Base-by-base conservation (phyloP, 2,329 filamentous ascomycete species). In the Daldinia sp. region DNA sequence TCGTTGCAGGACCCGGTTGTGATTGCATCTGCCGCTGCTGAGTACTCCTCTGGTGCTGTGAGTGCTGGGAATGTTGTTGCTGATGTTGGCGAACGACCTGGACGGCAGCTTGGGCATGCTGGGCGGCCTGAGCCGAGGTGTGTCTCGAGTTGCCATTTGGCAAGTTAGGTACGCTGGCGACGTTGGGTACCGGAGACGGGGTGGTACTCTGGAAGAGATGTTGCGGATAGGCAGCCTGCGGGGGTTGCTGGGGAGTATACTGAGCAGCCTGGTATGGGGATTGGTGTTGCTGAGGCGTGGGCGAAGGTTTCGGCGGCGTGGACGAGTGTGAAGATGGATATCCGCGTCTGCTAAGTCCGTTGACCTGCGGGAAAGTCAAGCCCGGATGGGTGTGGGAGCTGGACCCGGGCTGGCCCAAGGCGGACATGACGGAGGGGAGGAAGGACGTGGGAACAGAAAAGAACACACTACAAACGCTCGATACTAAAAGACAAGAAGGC, bases 291-390 rank as follows among this genome's bases (percentile, higher is more conserved):
- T 86, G 76, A 33, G 82, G 82, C 23, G 84, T 84, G 42, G 86
- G 84, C 30, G 86, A 86, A 68, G 86, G 84, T 76, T 88, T 88
- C 76, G 84, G 87, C 71, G 82, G 81, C 73, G 84, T 83, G 71
- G 82, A 83, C 66, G 83, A 80, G 74, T 86, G 85, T 39, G 82
- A 80, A 62, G 83, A 80, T 74, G 81, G 81, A 72, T 82, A 86
- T 70, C 75, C 79, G 63, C 86, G 85, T 78, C 86, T 81, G 15
- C 26, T 51, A 67, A 87, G 73, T 76, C 79, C 78, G 74, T 78
- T 79, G 74, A 83, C 82, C 79, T 85, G 84, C 61, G 84, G 80
- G 71, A 87, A 88, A 74, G 81, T 81, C 73, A 88, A 81, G 78
- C 84, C 84, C 67, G 84, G 80, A 78, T 88, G 86, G 77, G 81